Percentiles rank a stretch among this genome's conserved stretches.
Evolutionary conservation across 768 basidiomycete species (phyloP).

Genomic region (Boletus subparvulus): DNA sequence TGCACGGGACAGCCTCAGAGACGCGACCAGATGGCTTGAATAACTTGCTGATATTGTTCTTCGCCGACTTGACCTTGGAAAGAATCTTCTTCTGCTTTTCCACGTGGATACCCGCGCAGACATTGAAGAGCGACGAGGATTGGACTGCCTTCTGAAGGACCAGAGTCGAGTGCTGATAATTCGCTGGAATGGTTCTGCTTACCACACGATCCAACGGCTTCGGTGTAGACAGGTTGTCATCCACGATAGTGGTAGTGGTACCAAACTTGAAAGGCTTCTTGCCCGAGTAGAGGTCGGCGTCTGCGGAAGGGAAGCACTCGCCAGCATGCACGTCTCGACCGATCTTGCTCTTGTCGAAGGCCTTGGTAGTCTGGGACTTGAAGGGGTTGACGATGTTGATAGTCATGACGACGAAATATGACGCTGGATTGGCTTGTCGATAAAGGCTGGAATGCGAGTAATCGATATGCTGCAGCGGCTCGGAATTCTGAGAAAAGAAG

Average conservation of each 20-base stretch:
- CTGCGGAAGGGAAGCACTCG: background rate
- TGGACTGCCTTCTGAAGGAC: background rate
- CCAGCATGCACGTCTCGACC: background rate
- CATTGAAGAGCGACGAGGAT: background rate
- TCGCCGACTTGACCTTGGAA: constrained; percentile 12
- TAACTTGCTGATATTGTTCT: constrained; percentile 13
- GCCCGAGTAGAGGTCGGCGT: background rate
- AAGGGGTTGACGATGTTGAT: constrained; percentile 11
- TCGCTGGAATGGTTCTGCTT: background rate
- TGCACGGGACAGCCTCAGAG: background rate
- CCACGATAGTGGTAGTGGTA: background rate
- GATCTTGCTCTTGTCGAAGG: constrained; percentile 3
- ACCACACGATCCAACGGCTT: constrained; percentile 7
- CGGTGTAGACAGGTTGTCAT: background rate
- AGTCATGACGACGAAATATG: constrained; percentile 11
- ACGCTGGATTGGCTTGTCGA: constrained; percentile 2
- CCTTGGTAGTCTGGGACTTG: constrained; percentile 10
- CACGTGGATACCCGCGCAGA: background rate
- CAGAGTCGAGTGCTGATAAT: background rate
- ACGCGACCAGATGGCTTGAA: constrained; percentile 10
- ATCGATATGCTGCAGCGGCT: background rate
- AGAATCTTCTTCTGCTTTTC: constrained; percentile 10
- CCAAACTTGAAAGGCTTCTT: constrained; percentile 12
- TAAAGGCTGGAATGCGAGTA: background rate
- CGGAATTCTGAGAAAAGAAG: background rate